Percentiles rank a stretch among this genome's conserved stretches.
Evolutionary conservation across 1,284 basidiomycete genomes (phyloP).

Genomic region (Cutaneotrichosporon cyanovorans): DNA sequence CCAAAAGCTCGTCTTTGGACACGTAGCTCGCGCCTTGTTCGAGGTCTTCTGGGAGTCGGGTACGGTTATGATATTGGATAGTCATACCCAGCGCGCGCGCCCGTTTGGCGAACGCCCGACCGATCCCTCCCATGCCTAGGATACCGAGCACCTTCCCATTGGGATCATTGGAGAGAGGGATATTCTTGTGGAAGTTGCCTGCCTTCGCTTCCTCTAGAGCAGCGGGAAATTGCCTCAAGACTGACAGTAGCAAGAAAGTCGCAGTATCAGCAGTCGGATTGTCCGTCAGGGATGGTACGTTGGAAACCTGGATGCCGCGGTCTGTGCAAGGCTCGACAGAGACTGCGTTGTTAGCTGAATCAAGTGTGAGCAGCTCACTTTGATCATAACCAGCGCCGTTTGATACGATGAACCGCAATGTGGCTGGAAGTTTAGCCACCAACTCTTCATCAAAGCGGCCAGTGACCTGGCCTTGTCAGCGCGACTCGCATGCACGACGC

Average conservation of each 20-base stretch:
- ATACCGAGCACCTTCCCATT: constrained; percentile 16
- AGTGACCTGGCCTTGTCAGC: constrained; percentile 16
- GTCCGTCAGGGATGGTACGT: constrained; percentile 77
- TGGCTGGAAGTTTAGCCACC: constrained; percentile 11
- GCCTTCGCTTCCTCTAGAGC: constrained; percentile 57
- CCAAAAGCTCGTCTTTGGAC: constrained; percentile 33
- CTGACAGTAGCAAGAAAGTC: constrained; percentile 69
- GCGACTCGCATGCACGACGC: too few species aligned
- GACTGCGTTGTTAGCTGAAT: constrained; percentile 6
- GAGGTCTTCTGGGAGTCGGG: constrained; percentile 37
- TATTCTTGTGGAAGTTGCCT: constrained; percentile 51
- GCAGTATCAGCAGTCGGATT: constrained; percentile 81
- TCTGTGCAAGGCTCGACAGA: constrained; percentile 64
- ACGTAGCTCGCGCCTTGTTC: constrained; percentile 24
- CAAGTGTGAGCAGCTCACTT: constrained; percentile 17
- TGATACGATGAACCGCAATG: constrained; percentile 19
- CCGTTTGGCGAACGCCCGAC: constrained; percentile 16
- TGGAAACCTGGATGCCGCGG: constrained; percentile 66
- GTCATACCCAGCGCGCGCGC: constrained; percentile 20
- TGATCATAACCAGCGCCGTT: constrained; percentile 32
- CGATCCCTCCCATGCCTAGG: constrained; percentile 24
- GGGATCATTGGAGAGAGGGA: constrained; percentile 18
- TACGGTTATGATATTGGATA: constrained; percentile 59
- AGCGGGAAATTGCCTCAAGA: constrained; percentile 62
- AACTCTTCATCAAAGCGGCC: constrained; percentile 24